phyloP scores from a whole-genome alignment of 225 moss, liverwort and hornwort genomes.

The Antitrichia curtipendula region DNA sequence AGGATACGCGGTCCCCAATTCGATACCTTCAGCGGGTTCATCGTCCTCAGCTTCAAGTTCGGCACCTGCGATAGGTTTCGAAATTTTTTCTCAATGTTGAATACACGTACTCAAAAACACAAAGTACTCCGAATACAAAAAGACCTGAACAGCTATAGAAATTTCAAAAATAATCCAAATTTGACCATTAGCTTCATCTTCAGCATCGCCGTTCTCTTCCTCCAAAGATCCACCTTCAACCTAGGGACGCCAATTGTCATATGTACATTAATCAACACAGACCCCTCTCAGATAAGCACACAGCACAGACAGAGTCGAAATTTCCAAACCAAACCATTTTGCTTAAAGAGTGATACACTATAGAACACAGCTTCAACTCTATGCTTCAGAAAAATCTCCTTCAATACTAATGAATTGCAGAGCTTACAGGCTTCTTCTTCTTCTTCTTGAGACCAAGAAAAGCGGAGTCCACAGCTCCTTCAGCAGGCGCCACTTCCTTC shows the following conservation, averaged over 20 bases:
- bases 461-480: constrained; percentile 42
- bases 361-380: not conserved
- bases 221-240: constrained; percentile 61
- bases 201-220: constrained; percentile 47
- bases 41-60: constrained; percentile 43
- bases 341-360: not conserved
- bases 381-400: not conserved
- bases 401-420: not conserved
- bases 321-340: not conserved
- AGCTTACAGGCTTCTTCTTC: constrained; percentile 70
- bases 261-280: not conserved
- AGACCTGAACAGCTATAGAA: not conserved
- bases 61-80: not conserved
- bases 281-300: not conserved
- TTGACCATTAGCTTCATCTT: constrained; percentile 45
- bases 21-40: constrained; percentile 54
- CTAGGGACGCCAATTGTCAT: constrained; percentile 1
- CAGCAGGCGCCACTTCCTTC: constrained; percentile 39
- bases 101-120: not conserved
- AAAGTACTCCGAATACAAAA: not conserved
- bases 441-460: constrained; percentile 69
- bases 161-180: not conserved
- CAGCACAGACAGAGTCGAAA: not conserved
- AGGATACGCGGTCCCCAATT: constrained; percentile 48
- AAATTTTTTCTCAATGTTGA: not conserved